A percentile compares a stretch with the other conserved stretches of the same genome.
phyloP scores from a whole-genome alignment of 78 protist species.

The Dictyostelium capitatum region DNA sequence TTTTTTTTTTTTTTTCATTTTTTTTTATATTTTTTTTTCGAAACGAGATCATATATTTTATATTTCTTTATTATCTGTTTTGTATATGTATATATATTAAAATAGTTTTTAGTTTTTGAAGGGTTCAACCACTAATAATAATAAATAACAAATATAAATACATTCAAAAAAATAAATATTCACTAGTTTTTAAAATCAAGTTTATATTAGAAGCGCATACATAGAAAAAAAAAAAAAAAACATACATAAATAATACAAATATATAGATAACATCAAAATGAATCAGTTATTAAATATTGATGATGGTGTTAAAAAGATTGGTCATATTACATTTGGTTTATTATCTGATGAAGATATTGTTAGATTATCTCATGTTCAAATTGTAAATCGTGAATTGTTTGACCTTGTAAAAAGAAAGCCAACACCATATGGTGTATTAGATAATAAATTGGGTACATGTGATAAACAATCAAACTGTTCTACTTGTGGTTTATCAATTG shows the following conservation, averaged over 20 bases:
- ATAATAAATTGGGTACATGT: conserved; percentile 65
- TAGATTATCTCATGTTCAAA: conserved; percentile 68
- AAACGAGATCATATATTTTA: too few relatives aligned
- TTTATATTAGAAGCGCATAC: too few relatives aligned
- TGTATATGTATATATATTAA: background rate
- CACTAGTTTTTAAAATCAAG: too few relatives aligned
- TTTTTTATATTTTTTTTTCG: too few relatives aligned
- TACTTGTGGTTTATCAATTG: conserved; percentile 82
- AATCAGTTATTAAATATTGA: conserved; percentile 62
- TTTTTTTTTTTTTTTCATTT: too few relatives aligned
- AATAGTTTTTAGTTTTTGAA: background rate
- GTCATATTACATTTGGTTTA: conserved; percentile 82
- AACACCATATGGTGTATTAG: conserved; percentile 66
- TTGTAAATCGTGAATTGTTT: conserved; percentile 53
- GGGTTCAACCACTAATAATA: background rate
- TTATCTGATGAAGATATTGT: conserved; percentile 77
- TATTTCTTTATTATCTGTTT: too few relatives aligned
- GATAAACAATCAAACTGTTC: conserved; percentile 48
- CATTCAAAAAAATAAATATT: background rate
- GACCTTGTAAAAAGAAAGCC: conserved; percentile 62
- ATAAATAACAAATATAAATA: background rate
- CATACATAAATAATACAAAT: background rate
- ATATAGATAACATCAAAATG: background rate
- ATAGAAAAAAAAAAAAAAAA: background rate
- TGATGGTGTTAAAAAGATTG: conserved; percentile 80